These are phyloP conservation scores for Grigorovia transvaalensis DNA, from an alignment of 805 yeast species.

Conservation along the genomic window DNA sequence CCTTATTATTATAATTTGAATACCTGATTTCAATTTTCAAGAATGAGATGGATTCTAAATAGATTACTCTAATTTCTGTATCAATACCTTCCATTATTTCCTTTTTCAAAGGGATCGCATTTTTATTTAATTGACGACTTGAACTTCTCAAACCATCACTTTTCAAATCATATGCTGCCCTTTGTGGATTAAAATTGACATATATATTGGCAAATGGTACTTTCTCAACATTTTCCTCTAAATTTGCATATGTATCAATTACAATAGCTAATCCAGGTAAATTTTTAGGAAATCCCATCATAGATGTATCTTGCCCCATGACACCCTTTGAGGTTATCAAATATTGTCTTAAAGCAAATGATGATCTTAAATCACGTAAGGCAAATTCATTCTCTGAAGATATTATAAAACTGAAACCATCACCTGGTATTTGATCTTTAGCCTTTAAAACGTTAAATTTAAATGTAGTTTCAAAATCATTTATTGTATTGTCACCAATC, in stretches of 20 bases:
- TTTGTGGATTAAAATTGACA: conserved; percentile 18
- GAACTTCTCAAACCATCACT: conserved; percentile 19
- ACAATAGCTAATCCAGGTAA: conserved; percentile 24
- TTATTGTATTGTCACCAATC: conserved; percentile 25
- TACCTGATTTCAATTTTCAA: conserved; percentile 22
- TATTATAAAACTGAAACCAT: conserved; percentile 21
- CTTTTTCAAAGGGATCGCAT: conserved; percentile 14
- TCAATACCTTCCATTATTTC: conserved; percentile 11
- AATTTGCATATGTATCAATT: conserved; percentile 14
- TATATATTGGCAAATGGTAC: conserved; percentile 18
- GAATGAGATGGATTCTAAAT: conserved; percentile 21
- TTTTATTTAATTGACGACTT: conserved; percentile 10
- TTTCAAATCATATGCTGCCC: conserved; percentile 16
- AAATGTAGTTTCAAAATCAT: conserved; percentile 22
- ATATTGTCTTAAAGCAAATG: conserved; percentile 22
- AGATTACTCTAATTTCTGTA: conserved; percentile 17
- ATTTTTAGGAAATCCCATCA: conserved; percentile 27
- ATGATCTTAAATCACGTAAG: conserved; percentile 15
- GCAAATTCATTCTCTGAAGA: conserved; percentile 24
- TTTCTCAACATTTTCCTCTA: neutral
- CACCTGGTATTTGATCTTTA: conserved; percentile 10
- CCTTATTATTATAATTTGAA: neutral
- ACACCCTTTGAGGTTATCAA: conserved; percentile 23
- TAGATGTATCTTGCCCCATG: conserved; percentile 9
- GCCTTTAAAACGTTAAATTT: conserved; percentile 10